Conservation (phyloP, 2,329 filamentous ascomycete species). For the Xylariales sp. region DNA sequence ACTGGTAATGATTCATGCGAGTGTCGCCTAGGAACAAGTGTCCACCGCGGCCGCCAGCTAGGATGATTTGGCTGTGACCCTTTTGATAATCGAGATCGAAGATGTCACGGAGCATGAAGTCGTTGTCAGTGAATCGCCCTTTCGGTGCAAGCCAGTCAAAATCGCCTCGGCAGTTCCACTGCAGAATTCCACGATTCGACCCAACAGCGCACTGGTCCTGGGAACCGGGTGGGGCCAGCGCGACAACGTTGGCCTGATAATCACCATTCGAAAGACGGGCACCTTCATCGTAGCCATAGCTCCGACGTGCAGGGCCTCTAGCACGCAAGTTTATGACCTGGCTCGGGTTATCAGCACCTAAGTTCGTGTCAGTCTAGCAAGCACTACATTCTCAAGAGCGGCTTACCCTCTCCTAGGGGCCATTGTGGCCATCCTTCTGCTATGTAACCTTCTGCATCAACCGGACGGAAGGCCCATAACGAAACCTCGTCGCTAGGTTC, state of each 20-base stretch:
- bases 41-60: slow-evolving; percentile 48
- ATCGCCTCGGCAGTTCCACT: slow-evolving; percentile 26
- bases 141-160: slow-evolving; percentile 30
- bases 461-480: slow-evolving; percentile 35
- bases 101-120: slow-evolving; percentile 27
- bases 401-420: slow-evolving; percentile 25
- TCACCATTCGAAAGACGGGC: slow-evolving; percentile 16
- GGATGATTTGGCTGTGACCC: slow-evolving; percentile 38
- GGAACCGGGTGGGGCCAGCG: slow-evolving; percentile 32
- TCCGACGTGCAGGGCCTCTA: too few relatives aligned
- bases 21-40: slow-evolving; percentile 41
- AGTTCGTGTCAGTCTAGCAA: too few relatives aligned
- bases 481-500: slow-evolving; percentile 27
- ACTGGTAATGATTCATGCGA: slow-evolving; percentile 24
- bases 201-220: slow-evolving; percentile 42
- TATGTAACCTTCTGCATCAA: slow-evolving; percentile 18
- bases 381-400: too few relatives aligned
- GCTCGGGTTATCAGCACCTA: too few relatives aligned
- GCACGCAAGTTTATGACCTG: too few relatives aligned
- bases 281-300: background rate
- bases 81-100: slow-evolving; percentile 45
- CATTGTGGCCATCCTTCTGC: slow-evolving; percentile 28
- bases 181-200: slow-evolving; percentile 42
- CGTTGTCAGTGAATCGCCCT: slow-evolving; percentile 13
- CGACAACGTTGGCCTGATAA: slow-evolving; percentile 30